These are phyloP conservation scores for Russula compacta DNA, from an alignment of 768 basidiomycete genomes.

Conservation along the genomic window DNA sequence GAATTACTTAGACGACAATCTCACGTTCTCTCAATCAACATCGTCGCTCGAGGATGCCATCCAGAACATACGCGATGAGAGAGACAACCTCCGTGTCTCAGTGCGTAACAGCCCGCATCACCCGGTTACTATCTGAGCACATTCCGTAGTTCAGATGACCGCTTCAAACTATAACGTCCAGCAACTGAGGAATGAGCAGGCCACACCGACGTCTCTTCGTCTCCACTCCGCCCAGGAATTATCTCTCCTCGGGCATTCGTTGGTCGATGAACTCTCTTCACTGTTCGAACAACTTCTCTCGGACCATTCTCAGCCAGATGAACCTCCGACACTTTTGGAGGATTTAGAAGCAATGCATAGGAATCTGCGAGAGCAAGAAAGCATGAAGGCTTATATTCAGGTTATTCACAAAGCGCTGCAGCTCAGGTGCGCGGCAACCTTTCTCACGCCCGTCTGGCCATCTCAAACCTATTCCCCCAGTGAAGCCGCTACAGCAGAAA, in stretches of 20 bases:
- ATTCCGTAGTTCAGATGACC: constrained; percentile 48
- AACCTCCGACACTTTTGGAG: constrained; percentile 62
- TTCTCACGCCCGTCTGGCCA: neutral
- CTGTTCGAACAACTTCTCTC: constrained; percentile 59
- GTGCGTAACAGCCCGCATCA: constrained; percentile 23
- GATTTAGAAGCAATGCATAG: constrained; percentile 75
- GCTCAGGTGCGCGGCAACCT: constrained; percentile 46
- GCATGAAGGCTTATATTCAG: constrained; percentile 66
- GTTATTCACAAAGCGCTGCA: constrained; percentile 61
- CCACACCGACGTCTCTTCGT: constrained; percentile 37
- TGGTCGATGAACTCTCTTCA: constrained; percentile 68
- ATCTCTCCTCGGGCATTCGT: constrained; percentile 63
- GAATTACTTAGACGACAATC: constrained; percentile 36
- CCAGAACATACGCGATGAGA: constrained; percentile 30
- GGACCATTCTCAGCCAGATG: constrained; percentile 38
- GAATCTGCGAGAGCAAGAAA: constrained; percentile 66
- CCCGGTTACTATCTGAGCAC: constrained; percentile 26
- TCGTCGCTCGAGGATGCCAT: constrained; percentile 39
- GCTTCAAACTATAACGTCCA: constrained; percentile 43
- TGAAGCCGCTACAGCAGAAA: constrained; percentile 48
- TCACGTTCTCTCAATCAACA: constrained; percentile 32
- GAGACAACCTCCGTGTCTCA: constrained; percentile 23
- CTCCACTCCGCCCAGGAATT: constrained; percentile 62
- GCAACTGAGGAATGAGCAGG: constrained; percentile 39
- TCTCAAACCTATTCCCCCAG: constrained; percentile 29